Conservation (phyloP, 78 protist genomes). For the Speleostelium caveatum region DNA sequence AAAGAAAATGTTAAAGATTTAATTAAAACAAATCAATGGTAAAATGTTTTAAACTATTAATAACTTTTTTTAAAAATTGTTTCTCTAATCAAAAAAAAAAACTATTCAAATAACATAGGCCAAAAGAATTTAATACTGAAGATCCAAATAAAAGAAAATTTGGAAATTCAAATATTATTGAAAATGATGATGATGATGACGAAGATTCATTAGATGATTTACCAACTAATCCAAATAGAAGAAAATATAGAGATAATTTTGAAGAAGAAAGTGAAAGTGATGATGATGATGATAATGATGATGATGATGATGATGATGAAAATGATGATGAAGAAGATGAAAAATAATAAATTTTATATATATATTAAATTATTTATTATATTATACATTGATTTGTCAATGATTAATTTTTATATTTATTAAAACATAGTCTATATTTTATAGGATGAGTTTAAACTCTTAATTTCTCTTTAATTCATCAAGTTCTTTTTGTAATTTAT, state of each 20-base stretch:
- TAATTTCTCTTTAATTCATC: constrained; percentile 3
- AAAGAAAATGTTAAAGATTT: constrained; percentile 55
- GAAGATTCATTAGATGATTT: constrained; percentile 44
- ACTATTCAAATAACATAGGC: constrained; percentile 19
- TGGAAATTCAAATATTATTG: neutral
- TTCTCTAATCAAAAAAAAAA: neutral
- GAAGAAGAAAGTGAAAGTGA: neutral
- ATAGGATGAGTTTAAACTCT: neutral
- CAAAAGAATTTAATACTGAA: constrained; percentile 45
- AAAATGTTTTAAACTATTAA: too few species aligned
- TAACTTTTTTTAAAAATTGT: neutral
- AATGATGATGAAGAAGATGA: neutral
- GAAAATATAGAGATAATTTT: neutral
- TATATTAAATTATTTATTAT: neutral
- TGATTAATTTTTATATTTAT: too few species aligned
- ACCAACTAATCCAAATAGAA: constrained; percentile 7
- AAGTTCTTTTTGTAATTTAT: constrained; percentile 27
- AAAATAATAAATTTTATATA: neutral
- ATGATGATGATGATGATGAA: neutral
- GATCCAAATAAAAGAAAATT: constrained; percentile 9
- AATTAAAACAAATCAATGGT: constrained; percentile 43
- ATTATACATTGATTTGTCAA: neutral
- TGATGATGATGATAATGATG: constrained; percentile 6
- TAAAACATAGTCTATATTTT: neutral
- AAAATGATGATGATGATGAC: constrained; percentile 16